phyloP scores from a whole-genome alignment of 192 early-diverging fungal genomes.

The Podila verticillata region DNA sequence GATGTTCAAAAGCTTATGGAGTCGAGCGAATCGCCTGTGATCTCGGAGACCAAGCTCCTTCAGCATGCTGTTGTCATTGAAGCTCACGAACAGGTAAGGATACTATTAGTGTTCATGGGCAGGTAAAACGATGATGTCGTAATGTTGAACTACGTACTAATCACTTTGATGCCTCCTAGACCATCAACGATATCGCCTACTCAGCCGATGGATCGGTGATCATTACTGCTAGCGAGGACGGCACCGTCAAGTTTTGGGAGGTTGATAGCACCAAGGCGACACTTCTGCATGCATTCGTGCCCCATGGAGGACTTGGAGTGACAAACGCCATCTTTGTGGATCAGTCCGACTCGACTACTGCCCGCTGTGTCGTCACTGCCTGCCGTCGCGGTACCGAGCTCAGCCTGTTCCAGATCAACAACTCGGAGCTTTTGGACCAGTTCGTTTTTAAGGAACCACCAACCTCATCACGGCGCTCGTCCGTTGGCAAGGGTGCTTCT shows the following conservation, averaged over 20 bases:
- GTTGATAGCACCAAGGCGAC: slow-evolving; percentile 9
- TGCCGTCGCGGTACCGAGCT: slow-evolving; percentile 52
- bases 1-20: slow-evolving; percentile 30
- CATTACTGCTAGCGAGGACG: slow-evolving; percentile 54
- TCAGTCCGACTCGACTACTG: slow-evolving; percentile 17
- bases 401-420: slow-evolving; percentile 46
- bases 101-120: neutral
- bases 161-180: slow-evolving; percentile 9
- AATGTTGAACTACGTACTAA: neutral
- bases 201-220: slow-evolving; percentile 56
- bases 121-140: neutral
- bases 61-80: slow-evolving; percentile 35
- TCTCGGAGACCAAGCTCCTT: slow-evolving; percentile 42
- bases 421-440: slow-evolving; percentile 30
- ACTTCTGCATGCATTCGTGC: slow-evolving; percentile 38
- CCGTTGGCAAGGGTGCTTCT: slow-evolving; percentile 40
- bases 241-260: slow-evolving; percentile 49
- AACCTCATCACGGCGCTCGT: slow-evolving; percentile 38
- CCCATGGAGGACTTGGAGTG: slow-evolving; percentile 45
- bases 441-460: slow-evolving; percentile 55
- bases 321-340: slow-evolving; percentile 38
- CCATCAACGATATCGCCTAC: slow-evolving; percentile 55
- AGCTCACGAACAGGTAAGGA: slow-evolving; percentile 49
- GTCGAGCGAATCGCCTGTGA: slow-evolving; percentile 3
- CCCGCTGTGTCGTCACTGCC: slow-evolving; percentile 51